Evolutionary conservation across 148 eudicot species (phyloP).

Genomic region (Amaranthus hypochondriacus): DNA sequence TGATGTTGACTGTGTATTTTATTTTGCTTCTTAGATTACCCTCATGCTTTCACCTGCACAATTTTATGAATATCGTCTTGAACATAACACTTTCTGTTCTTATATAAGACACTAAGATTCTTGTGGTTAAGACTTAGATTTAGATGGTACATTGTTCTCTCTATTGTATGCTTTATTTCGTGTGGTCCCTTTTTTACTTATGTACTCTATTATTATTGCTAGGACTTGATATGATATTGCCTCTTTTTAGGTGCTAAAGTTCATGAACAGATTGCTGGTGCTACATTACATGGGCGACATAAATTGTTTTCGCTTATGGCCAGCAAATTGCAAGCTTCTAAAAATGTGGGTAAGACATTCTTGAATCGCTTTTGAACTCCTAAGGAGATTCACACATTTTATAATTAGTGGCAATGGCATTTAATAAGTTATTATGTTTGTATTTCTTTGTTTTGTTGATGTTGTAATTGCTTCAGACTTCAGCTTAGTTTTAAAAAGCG

Average conservation of each 20-base stretch:
- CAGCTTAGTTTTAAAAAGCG: no score
- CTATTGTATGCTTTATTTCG: background rate
- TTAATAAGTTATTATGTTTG: background rate
- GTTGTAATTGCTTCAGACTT: background rate
- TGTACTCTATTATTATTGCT: background rate
- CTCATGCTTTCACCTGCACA: background rate
- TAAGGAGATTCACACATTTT: background rate
- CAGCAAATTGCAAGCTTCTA: slow-evolving; percentile 35
- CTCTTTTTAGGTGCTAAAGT: slow-evolving; percentile 34
- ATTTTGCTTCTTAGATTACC: background rate
- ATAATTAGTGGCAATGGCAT: background rate
- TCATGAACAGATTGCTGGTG: slow-evolving; percentile 30
- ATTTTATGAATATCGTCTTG: background rate
- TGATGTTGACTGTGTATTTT: slow-evolving; percentile 3
- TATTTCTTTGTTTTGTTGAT: background rate
- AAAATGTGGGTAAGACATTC: slow-evolving; percentile 33
- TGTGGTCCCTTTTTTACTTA: background rate
- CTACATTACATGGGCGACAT: slow-evolving; percentile 28
- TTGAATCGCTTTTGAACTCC: slow-evolving; percentile 1
- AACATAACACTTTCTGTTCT: background rate
- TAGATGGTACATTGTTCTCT: no score
- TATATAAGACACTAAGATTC: background rate
- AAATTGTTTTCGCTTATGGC: slow-evolving; percentile 43
- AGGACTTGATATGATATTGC: slow-evolving; percentile 9
- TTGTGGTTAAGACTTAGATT: background rate